phyloP scores from a whole-genome alignment of 805 yeast species.

The Candida hispaniensis region DNA sequence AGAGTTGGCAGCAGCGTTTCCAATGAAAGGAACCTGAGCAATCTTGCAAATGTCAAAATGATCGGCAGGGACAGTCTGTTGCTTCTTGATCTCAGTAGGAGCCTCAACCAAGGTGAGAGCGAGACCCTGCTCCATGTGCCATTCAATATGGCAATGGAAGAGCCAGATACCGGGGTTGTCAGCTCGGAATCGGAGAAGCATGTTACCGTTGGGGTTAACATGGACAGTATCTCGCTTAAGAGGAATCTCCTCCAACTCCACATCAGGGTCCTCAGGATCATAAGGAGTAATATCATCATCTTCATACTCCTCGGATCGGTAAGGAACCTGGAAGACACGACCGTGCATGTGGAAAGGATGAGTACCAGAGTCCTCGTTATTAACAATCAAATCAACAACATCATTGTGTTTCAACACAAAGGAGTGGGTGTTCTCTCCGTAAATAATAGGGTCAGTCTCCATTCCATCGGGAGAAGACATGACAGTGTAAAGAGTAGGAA shows the following conservation, averaged over 20 bases:
- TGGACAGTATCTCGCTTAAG: conserved; percentile 74
- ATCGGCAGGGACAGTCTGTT: conserved; percentile 44
- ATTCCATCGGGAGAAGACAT: conserved; percentile 44
- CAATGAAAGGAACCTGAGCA: conserved; percentile 42
- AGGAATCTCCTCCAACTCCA: conserved; percentile 62
- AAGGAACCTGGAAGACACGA: conserved; percentile 72
- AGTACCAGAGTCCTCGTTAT: conserved; percentile 80
- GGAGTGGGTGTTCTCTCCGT: conserved; percentile 73
- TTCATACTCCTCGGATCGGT: conserved; percentile 53
- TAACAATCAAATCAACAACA: conserved; percentile 68
- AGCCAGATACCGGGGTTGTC: conserved; percentile 97
- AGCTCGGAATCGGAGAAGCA: conserved; percentile 79
- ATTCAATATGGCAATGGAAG: conserved; percentile 98
- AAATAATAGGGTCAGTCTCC: conserved; percentile 50
- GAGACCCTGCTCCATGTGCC: conserved; percentile 95
- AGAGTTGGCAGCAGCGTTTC: conserved; percentile 86
- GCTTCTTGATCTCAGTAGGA: conserved; percentile 48
- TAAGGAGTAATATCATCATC: conserved; percentile 46
- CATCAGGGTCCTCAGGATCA: conserved; percentile 40
- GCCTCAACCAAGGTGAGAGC: conserved; percentile 76
- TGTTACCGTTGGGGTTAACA: conserved; percentile 73
- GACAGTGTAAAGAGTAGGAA: conserved; percentile 77
- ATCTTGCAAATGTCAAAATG: conserved; percentile 51
- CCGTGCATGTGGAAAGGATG: conserved; percentile 99
- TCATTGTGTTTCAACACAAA: conserved; percentile 56